phyloP scores from a whole-genome alignment of 441 rosid genomes.

The Euphorbia celastroides region DNA sequence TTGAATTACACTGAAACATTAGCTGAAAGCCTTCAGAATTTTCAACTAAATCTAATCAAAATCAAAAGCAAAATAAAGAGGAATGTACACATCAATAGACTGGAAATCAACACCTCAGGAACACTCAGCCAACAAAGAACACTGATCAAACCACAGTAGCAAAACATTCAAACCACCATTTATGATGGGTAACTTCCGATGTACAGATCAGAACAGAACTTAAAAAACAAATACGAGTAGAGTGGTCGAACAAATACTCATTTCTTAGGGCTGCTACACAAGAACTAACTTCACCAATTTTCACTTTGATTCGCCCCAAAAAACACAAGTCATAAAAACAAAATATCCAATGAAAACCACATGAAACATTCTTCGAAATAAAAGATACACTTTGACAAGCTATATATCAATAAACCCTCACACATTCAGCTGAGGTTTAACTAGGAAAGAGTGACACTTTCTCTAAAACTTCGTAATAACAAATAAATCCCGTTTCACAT shows the following conservation, averaged over 20 bases:
- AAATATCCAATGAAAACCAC: neutral
- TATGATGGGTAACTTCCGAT: neutral
- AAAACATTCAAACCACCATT: neutral
- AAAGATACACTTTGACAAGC: neutral
- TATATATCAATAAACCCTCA: neutral
- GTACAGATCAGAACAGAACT: neutral
- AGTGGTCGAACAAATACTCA: neutral
- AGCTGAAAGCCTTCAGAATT: neutral
- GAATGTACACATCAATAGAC: neutral
- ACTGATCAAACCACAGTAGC: neutral
- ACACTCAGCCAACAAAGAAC: neutral
- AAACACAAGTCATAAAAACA: neutral
- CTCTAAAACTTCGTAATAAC: neutral
- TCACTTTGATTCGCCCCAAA: neutral
- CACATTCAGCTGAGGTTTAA: neutral
- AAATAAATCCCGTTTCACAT: neutral
- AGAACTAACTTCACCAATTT: neutral
- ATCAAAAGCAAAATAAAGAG: neutral
- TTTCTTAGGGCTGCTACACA: neutral
- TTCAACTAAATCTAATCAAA: neutral
- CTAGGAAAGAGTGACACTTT: neutral
- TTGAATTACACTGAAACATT: neutral
- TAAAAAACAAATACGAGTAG: neutral
- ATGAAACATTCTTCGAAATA: neutral
- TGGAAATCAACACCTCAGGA: neutral